Evolutionary conservation across 2,329 filamentous ascomycete species (phyloP).

Genomic region (Pseudocercospora cruenta): DNA sequence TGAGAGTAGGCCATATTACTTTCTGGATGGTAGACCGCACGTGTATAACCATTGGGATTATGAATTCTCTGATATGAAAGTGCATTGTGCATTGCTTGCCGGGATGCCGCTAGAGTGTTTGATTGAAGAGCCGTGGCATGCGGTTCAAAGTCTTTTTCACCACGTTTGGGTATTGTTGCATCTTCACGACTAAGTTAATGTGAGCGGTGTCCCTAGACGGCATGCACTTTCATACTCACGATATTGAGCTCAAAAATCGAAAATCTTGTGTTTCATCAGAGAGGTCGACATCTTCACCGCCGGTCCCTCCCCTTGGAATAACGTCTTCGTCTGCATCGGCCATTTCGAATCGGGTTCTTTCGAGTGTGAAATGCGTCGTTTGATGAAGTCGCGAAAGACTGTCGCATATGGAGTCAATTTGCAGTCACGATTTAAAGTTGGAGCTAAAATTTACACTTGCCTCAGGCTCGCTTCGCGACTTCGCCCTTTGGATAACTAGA

Average conservation of each 20-base stretch:
- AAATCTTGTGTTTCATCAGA: slow-evolving; percentile 88
- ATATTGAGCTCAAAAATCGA: slow-evolving; percentile 67
- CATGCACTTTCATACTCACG: slow-evolving; percentile 39
- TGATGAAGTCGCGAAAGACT: not conserved
- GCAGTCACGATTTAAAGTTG: not conserved
- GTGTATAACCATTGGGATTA: slow-evolving; percentile 63
- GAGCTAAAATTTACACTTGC: not conserved
- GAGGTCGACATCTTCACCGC: slow-evolving; percentile 72
- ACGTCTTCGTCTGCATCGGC: slow-evolving; percentile 44
- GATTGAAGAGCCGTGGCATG: slow-evolving; percentile 85
- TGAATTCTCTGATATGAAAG: slow-evolving; percentile 77
- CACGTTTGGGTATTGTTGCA: slow-evolving; percentile 76
- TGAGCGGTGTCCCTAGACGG: not conserved
- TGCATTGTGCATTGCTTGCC: slow-evolving; percentile 86
- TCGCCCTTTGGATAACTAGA: not conserved
- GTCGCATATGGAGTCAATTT: not conserved
- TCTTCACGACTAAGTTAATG: slow-evolving; percentile 33
- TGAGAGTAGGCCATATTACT: slow-evolving; percentile 65
- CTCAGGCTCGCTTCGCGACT: not conserved
- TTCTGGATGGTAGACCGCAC: slow-evolving; percentile 75
- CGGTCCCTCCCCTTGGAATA: slow-evolving; percentile 55
- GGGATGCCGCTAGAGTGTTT: slow-evolving; percentile 75
- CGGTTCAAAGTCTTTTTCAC: slow-evolving; percentile 96
- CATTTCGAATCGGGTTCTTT: slow-evolving; percentile 30
- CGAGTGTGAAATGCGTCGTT: not conserved